phyloP scores from a whole-genome alignment of 345 rosid species.

The Barbarea vulgaris region DNA sequence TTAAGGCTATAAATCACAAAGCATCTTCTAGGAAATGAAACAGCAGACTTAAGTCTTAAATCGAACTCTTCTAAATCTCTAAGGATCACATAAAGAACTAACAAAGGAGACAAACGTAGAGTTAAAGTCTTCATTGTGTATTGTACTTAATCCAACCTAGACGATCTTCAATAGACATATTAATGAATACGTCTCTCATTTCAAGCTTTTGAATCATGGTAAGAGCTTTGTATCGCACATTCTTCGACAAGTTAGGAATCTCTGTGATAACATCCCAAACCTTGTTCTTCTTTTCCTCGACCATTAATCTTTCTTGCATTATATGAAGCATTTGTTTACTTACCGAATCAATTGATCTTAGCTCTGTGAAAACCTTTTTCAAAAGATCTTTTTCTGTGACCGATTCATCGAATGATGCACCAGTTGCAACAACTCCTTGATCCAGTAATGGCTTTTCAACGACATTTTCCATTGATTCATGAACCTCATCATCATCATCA shows the following conservation, averaged over 20 bases:
- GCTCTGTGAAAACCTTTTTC: background rate
- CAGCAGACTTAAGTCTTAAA: background rate
- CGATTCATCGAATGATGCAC: background rate
- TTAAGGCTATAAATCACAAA: background rate
- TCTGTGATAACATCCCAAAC: slow-evolving; percentile 16
- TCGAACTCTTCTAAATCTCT: background rate
- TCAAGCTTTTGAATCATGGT: slow-evolving; percentile 17
- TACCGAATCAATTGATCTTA: background rate
- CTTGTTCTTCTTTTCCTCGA: background rate
- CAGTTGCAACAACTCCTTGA: background rate
- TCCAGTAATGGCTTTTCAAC: background rate
- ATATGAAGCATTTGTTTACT: background rate
- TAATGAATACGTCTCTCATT: background rate
- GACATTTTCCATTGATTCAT: background rate
- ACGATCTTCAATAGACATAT: slow-evolving; percentile 23
- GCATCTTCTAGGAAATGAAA: background rate
- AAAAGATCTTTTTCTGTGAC: background rate
- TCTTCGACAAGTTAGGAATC: slow-evolving; percentile 15
- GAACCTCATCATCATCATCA: background rate
- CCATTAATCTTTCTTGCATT: slow-evolving; percentile 8
- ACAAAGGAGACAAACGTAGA: background rate
- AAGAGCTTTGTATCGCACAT: slow-evolving; percentile 15
- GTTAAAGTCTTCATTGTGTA: background rate
- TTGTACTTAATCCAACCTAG: slow-evolving; percentile 12
- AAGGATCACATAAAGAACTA: background rate